Percentiles rank a stretch among this genome's conserved stretches.
These are phyloP conservation scores for Paramecium primaurelia DNA, from an alignment of 73 alveolate species.

Conservation along the genomic window DNA sequence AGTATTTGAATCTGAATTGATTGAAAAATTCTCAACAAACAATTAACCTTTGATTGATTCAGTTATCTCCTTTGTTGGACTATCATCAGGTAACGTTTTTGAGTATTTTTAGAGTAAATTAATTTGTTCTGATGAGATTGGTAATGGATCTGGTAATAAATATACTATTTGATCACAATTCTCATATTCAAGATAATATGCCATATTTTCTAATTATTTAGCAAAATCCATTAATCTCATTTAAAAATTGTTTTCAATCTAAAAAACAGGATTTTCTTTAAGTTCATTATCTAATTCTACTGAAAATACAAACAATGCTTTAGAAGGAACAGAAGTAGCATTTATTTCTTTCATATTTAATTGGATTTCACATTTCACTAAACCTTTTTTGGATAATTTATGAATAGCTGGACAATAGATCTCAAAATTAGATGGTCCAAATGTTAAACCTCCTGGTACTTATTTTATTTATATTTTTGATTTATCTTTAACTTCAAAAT, in stretches of 20 bases:
- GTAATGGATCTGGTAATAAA: background rate
- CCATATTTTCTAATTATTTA: background rate
- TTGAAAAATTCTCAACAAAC: background rate
- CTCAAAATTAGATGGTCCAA: background rate
- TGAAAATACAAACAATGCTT: background rate
- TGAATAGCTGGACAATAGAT: background rate
- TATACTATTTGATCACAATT: background rate
- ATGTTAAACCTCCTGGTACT: slow-evolving; percentile 14
- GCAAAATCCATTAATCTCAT: background rate
- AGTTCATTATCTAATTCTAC: background rate
- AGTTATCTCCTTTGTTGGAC: background rate
- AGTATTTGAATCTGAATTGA: background rate
- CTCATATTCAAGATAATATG: background rate
- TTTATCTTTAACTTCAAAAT: slow-evolving; percentile 4
- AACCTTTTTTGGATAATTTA: background rate
- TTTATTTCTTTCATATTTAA: background rate
- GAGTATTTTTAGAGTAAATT: background rate
- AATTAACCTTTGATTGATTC: background rate
- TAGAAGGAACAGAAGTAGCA: background rate
- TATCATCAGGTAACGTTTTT: background rate
- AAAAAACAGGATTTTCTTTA: background rate
- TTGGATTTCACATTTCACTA: background rate
- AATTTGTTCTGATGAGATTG: background rate
- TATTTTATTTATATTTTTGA: background rate
- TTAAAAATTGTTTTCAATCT: background rate